Base-by-base conservation (phyloP, 2,329 filamentous ascomycete genomes). In the Venturia oleaginea region DNA sequence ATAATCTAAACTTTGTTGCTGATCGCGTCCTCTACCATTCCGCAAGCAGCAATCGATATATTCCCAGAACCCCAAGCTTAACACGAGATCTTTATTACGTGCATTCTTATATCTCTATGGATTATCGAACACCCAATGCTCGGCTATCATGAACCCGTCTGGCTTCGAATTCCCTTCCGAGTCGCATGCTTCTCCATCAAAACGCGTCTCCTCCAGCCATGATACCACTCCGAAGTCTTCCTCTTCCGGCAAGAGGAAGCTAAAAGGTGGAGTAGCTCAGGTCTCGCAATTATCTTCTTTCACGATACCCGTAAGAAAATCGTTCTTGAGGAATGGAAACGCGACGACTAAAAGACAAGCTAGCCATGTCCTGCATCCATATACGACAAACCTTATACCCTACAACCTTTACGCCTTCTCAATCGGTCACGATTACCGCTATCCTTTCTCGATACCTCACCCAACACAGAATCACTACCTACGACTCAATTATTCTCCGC, bases 371-470 rank as follows among this genome's bases (percentile, higher is more conserved):
- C 72, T 5, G 65, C 68, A 8, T 72, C 72, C 3, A 69, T 69
- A 11, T 70, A 71, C 65, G 68, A 71, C 8, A 72, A 69, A 55
- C 68, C 74, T 30, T 59, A 66, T 27, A 71, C 67, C 1, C 73
- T 77, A 66, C 72, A 68, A 62, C 74, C 74, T 15, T 64, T 76
- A 63, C 71, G 70, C 32, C 65, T 76, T 37, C 72, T 76, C 63
- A 68, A 67, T 37, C 73, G 75, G 7, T 70, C 72, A 15, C 73
- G 75, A 64, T 67, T 77, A 22, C 73, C 75, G 24, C 71, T 77
- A 40, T 74, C 71, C 17, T 75, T 74, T 64, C 72, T 77, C 68
- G 74, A 76, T 64, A 24, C 61, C 22, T 69, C 71, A 11, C 65
- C 68, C 17, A n/a, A 68, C 2, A 68, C 71, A 54, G 67, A 70